Percentiles rank a stretch among this genome's conserved stretches.
phyloP scores from a whole-genome alignment of 139 green algal genomes.

The Auxenochlorella protothecoides region DNA sequence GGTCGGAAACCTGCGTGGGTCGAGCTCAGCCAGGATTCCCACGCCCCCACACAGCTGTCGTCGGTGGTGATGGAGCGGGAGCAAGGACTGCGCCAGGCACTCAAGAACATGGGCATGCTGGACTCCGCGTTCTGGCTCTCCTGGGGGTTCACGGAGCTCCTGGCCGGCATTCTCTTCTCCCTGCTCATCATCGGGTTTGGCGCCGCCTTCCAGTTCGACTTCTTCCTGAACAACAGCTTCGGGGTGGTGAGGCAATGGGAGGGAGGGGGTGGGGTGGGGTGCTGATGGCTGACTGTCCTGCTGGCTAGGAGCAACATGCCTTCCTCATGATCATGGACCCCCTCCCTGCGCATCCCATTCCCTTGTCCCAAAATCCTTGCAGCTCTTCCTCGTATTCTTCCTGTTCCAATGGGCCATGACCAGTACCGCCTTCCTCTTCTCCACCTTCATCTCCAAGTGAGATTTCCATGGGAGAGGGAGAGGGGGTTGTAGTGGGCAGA shows the following conservation, averaged over 20 bases:
- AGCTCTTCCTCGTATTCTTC: conserved; percentile 81
- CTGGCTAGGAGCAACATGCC: too few species aligned
- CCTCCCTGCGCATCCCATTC: too few species aligned
- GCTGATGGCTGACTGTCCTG: too few species aligned
- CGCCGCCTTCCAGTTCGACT: conserved; percentile 66
- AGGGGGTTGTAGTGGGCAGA: too few species aligned
- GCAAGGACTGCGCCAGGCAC: conserved; percentile 53
- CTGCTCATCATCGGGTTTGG: conserved; percentile 75
- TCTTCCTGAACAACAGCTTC: conserved; percentile 88
- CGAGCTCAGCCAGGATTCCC: too few species aligned
- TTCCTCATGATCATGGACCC: too few species aligned
- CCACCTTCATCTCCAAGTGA: conserved; percentile 51
- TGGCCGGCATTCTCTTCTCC: conserved; percentile 31
- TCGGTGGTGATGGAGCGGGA: conserved; percentile 63
- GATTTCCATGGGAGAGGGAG: not conserved
- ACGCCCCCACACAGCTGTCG: conserved; percentile 30
- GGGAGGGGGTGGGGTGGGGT: too few species aligned
- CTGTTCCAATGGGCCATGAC: conserved; percentile 79
- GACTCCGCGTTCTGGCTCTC: conserved; percentile 78
- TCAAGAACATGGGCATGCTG: conserved; percentile 83
- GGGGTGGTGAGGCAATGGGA: conserved; percentile 20
- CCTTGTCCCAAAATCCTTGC: not conserved
- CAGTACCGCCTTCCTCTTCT: conserved; percentile 56
- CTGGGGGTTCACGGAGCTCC: conserved; percentile 53
- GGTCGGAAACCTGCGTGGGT: too few species aligned